Evolutionary conservation across 2,329 filamentous ascomycete species (phyloP), one percentile per base, ranked within the genome.

Genomic region (Pseudophaeomoniella oleicola): DNA sequence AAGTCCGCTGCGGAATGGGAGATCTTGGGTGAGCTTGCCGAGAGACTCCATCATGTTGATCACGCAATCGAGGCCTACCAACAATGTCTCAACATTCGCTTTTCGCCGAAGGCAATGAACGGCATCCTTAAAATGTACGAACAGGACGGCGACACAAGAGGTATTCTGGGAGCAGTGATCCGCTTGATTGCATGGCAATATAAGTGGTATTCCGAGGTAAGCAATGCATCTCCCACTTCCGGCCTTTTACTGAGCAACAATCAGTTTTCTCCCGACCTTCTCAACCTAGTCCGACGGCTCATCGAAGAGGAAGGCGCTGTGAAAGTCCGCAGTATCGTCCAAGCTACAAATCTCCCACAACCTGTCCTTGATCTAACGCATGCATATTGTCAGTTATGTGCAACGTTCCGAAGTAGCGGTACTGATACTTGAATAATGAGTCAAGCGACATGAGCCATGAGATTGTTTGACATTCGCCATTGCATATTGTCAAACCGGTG

Each of bases 1-100:
- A 98, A 96, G 63, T 90, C 81, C 1, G 81, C 88, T 2, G 86
- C 94, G 47, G 90, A 98, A 56, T 98, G 90, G 90, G 90, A 98
- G 59, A 94, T 98, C 36, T 72, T 98, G 0, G 90, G 90, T 30
- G 82, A 87, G 40, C 71, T 98, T 12, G 90, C 90, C 1, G 85
- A 94, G 57, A 80, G 90, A 33, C 70, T 98, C 37, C 90, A 98
- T 54, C 88, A 96, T 58, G 73, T 73, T 19, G 83, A 92, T 31
- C 90, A 98, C 60, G 86, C 85, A 0, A 75, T 88, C 16, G 90
- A 98, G 60, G 90, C 90, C 2, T 98, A 94, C 58, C 78, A 86
- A 38, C 79, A 81, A 32, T 96, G 90, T 51, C 65, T 98, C 19
- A 72, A 75, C 5, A 81, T 87, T 46, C 79, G 87, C 4, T 98